Evolutionary conservation across 768 basidiomycete species (phyloP), one percentile per base, ranked within the genome.

Genomic region (Leccinum disarticulatum): DNA sequence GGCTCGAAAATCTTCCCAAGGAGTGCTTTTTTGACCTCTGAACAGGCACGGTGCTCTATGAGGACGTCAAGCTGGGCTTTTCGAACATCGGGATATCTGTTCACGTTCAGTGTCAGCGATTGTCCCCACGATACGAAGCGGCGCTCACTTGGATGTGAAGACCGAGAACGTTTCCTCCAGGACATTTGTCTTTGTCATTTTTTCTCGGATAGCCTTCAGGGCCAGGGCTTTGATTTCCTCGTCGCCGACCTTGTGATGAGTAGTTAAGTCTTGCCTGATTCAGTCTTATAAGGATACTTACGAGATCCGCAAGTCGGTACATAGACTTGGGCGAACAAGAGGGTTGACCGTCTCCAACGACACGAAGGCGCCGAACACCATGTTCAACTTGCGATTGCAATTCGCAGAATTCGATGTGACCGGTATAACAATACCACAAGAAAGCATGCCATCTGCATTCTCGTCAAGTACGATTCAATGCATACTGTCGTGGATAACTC

Each of bases 271-370:
- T n/a, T n/a, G n/a, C n/a, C n/a, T n/a, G n/a, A n/a, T n/a, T n/a
- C n/a, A n/a, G 25, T 25, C 25, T 25, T 13, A 7, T 0, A 2
- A n/a, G 30, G 9, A 27, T 17, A 2, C 69, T 59, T 43, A 73
- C 75, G 38, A 74, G 72, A n/a, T 66, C 56, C 6, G 76, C 73
- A 1, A 76, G 58, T 52, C 72, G 73, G 33, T 75, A 75, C 71
- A 76, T 76, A 0, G 75, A 76, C 65, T 75, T 75, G 14, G 75
- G 74, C 14, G 74, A 75, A 55, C 74, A 75, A 8, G 55, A 38
- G 3, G 64, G 64, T 28, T 57, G 54, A 3, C 41, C 50, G 13
- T 56, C 60, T 46, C 55, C 33, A 41, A 38, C 1, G 17, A 35
- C 27, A 6, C 48, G 53, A n/a, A 48, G 7, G 17, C 13, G 43